Evolutionary conservation across 169 alveolate species (phyloP).

Genomic region (Cyclospora cayetanensis): DNA sequence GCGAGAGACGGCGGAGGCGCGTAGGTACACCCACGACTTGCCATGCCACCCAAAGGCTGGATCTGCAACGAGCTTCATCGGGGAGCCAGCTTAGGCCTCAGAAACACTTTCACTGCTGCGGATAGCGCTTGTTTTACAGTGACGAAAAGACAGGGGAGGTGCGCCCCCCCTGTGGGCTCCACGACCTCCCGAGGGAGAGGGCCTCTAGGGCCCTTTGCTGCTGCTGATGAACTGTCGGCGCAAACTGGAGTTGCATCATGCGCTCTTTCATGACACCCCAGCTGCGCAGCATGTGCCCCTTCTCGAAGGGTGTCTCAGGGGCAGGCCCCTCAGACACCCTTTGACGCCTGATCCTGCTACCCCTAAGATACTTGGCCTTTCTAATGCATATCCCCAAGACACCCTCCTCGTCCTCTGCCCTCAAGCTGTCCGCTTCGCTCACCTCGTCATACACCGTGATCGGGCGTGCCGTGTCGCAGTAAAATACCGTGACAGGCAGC

Average conservation of each 20-base stretch:
- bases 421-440: not conserved
- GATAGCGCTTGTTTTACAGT: no score
- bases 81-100: no score
- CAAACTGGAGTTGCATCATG: not conserved
- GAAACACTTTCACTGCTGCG: no score
- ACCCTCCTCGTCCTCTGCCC: not conserved
- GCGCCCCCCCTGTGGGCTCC: not conserved
- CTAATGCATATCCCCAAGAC: not conserved
- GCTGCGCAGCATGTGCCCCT: not conserved
- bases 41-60: no score
- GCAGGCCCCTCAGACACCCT: not conserved
- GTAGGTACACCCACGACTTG: no score
- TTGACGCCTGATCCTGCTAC: not conserved
- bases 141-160: no score
- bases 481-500: not conserved
- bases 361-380: not conserved
- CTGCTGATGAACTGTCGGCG: not conserved
- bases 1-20: no score
- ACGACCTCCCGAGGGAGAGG: not conserved
- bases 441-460: conserved; percentile 1
- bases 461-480: not conserved
- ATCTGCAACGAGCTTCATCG: no score
- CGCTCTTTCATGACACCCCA: not conserved
- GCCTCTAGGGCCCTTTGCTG: not conserved
- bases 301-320: not conserved